Base-by-base conservation (phyloP, 1,139 yeast genomes). In the Geotrichum candidum region DNA sequence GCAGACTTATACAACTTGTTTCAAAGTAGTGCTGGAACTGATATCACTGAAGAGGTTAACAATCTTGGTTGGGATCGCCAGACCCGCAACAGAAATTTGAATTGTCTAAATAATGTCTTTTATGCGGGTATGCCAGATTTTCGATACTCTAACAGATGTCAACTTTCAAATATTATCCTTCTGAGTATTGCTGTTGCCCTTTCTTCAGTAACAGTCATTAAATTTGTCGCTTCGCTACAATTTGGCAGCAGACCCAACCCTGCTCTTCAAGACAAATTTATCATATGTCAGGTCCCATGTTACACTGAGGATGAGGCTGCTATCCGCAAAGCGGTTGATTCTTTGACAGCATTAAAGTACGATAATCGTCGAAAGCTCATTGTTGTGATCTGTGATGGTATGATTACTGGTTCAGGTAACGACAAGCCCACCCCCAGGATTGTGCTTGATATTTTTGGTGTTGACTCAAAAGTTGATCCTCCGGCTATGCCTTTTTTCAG, bases 281-380 rank as follows among this genome's bases (percentile, higher is more conserved):
- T 77, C 29, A 70, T 77, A 15, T 76, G 79, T 64, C 80, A 77
- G 63, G 74, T 77, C 48, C 80, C 80, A 1, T 77, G 76, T 11
- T 77, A 77, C 64, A 77, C 80, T 7, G 80, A 77, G 61, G 73
- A 72, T 58, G 80, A 77, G 61, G 75, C 71, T 27, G 78, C 77
- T n/a, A 67, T 77, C 57, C 72, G 79, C 11, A 69, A 75, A 25
- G 79, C 80, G 0, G 72, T 77, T 54, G 80, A 77, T 62, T 77
- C 80, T 2, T 65, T 77, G 48, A 75, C 80, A 2, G 66, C 69
- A 35, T 63, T 76, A 64, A 69, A 74, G 53, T 77, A 77, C 61
- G 78, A 77, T 54, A 75, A 77, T 65, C 67, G 73, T 33, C 70
- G 78, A 51, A 77, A 77, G 64, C 70, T 77, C 38, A 59, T 77